Conservation (phyloP, 2,329 filamentous ascomycete genomes). For the Curvularia sp. region DNA sequence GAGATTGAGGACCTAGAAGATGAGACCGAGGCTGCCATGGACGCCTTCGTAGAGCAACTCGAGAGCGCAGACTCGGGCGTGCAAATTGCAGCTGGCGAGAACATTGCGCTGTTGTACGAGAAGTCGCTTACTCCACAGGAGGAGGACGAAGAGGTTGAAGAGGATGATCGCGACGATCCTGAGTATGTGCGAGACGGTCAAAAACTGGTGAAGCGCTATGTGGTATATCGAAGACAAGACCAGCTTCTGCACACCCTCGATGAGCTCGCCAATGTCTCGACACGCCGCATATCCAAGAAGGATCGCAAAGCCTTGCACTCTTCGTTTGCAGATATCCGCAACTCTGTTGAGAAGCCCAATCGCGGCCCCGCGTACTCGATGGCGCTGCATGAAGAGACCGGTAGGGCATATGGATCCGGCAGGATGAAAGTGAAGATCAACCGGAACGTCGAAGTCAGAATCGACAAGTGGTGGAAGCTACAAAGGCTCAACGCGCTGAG, state of each 20-base stretch:
- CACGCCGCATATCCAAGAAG: conserved; percentile 69
- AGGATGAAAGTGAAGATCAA: conserved; percentile 67
- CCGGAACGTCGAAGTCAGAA: conserved; percentile 65
- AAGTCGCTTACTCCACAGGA: conserved; percentile 68
- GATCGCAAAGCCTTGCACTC: conserved; percentile 71
- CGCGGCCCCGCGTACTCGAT: conserved; percentile 72
- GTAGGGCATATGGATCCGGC: conserved; percentile 65
- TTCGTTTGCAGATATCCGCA: conserved; percentile 70
- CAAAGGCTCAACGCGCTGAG: conserved; percentile 68
- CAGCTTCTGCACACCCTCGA: conserved; percentile 67
- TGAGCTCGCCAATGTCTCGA: conserved; percentile 66
- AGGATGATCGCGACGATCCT: conserved; percentile 58
- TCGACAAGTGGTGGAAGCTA: conserved; percentile 79
- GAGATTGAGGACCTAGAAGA: conserved; percentile 77
- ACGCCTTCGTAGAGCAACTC: conserved; percentile 85
- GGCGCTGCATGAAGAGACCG: conserved; percentile 67
- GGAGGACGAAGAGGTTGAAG: conserved; percentile 62
- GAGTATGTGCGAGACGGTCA: conserved; percentile 37
- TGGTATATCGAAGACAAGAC: conserved; percentile 69
- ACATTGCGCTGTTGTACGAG: conserved; percentile 84
- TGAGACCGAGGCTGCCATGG: conserved; percentile 74
- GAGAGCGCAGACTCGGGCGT: conserved; percentile 75
- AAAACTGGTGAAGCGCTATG: conserved; percentile 68
- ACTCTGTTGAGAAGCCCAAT: conserved; percentile 70
- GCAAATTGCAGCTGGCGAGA: conserved; percentile 78